phyloP scores from a whole-genome alignment of 2,329 filamentous ascomycete species.

The Macrophomina pseudophaseolina region DNA sequence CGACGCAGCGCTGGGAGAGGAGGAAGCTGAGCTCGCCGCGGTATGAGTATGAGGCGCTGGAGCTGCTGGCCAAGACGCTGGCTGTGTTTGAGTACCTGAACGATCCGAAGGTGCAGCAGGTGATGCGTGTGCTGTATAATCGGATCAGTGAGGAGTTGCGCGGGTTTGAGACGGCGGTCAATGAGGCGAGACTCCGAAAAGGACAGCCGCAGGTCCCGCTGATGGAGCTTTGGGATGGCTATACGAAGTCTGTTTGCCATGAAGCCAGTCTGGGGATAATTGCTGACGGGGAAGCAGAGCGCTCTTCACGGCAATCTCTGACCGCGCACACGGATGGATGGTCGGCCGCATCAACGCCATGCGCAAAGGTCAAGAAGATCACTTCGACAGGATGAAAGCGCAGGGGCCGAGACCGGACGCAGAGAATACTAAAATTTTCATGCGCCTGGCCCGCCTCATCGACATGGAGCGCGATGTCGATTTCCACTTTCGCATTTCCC shows the following conservation, averaged over 20 bases:
- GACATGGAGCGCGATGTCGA: conserved; percentile 14
- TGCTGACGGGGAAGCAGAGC: background rate
- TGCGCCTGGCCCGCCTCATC: background rate
- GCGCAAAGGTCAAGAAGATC: background rate
- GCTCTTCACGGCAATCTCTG: background rate
- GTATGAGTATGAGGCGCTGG: conserved; percentile 9
- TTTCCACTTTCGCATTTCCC: conserved; percentile 3
- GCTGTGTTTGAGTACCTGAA: conserved; percentile 19
- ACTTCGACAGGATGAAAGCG: conserved; percentile 7
- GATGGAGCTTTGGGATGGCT: conserved; percentile 8
- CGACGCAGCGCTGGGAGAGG: conserved; percentile 10
- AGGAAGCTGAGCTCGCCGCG: background rate
- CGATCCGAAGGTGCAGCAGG: background rate
- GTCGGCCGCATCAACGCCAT: conserved; percentile 6
- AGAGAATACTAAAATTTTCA: background rate
- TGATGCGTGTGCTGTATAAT: conserved; percentile 2
- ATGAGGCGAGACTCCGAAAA: background rate
- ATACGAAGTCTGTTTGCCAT: background rate
- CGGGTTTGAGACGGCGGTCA: background rate
- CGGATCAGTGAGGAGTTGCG: background rate
- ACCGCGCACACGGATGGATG: background rate
- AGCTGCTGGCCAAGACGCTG: conserved; percentile 12
- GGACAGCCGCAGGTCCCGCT: background rate
- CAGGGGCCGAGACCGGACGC: background rate
- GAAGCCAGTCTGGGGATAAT: background rate